Percentiles rank a stretch among this genome's conserved stretches.
These are phyloP conservation scores for Teratosphaeria gauchensis DNA, from an alignment of 2,329 filamentous ascomycete genomes.

Conservation along the genomic window DNA sequence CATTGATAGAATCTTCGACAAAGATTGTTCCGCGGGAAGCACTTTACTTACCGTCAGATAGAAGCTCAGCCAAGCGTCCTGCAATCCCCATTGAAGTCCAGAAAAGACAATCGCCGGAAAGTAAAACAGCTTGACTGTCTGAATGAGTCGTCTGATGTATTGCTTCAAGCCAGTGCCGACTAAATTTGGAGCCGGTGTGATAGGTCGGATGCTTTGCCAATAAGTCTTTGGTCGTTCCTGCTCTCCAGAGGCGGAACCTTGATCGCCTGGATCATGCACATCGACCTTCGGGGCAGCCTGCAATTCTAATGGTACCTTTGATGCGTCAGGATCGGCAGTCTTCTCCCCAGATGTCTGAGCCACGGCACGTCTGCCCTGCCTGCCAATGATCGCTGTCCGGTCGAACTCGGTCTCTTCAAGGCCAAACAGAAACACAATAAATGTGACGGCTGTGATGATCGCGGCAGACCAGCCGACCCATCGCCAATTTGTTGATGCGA, in stretches of 20 bases:
- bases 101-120: conserved; percentile 50
- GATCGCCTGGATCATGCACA: conserved; percentile 1
- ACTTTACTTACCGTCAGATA: conserved; percentile 40
- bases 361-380: background rate
- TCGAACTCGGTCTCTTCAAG: conserved; percentile 46
- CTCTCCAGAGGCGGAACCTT: conserved; percentile 1
- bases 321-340: background rate
- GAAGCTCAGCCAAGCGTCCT: conserved; percentile 52
- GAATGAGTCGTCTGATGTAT: conserved; percentile 43
- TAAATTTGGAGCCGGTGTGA: conserved; percentile 47
- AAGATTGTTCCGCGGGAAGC: background rate
- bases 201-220: conserved; percentile 45
- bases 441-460: conserved; percentile 39
- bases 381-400: conserved; percentile 30
- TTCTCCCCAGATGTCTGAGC: background rate
- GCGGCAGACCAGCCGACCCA: conserved; percentile 46
- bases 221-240: conserved; percentile 37
- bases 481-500: conserved; percentile 40
- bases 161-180: conserved; percentile 45
- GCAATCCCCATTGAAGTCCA: conserved; percentile 50
- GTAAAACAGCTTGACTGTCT: conserved; percentile 47
- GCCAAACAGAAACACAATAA: conserved; percentile 42
- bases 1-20: too few relatives aligned
- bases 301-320: background rate
- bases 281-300: background rate